Evolutionary conservation across 148 eudicot species (phyloP).

Genomic region (Spergularia marina): DNA sequence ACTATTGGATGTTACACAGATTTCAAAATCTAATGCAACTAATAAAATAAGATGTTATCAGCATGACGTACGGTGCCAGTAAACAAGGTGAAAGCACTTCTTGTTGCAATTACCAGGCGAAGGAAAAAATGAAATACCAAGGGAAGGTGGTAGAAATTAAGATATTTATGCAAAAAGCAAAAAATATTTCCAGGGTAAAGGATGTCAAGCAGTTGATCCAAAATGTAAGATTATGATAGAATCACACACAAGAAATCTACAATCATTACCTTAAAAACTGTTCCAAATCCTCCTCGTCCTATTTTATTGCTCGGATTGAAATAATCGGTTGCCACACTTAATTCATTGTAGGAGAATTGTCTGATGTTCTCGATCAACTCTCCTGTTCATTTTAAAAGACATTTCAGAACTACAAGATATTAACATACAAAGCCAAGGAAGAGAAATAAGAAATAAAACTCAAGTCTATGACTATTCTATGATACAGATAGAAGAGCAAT

Average conservation of each 20-base stretch:
- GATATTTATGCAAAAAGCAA: neutral
- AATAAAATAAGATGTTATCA: neutral
- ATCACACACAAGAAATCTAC: neutral
- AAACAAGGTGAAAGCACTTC: neutral
- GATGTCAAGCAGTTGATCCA: neutral
- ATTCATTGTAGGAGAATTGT: conserved; percentile 57
- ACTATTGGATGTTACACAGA: neutral
- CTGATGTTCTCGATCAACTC: conserved; percentile 42
- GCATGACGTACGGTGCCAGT: neutral
- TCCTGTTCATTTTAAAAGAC: conserved; percentile 35
- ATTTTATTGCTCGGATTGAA: conserved; percentile 58
- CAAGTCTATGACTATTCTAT: neutral
- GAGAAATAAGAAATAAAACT: neutral
- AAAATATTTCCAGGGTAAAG: neutral
- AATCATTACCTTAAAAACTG: conserved; percentile 69
- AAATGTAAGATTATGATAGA: neutral
- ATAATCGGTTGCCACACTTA: conserved; percentile 58
- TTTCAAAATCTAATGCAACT: neutral
- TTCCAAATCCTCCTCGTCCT: conserved; percentile 92
- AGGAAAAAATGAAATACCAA: too few relatives aligned
- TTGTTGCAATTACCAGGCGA: neutral
- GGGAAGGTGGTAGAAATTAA: neutral
- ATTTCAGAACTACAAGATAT: neutral
- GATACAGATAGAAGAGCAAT: neutral
- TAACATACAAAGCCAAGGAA: neutral